Base-by-base conservation (phyloP, 208 protist genomes). In the Trypanosoma rangeli region DNA sequence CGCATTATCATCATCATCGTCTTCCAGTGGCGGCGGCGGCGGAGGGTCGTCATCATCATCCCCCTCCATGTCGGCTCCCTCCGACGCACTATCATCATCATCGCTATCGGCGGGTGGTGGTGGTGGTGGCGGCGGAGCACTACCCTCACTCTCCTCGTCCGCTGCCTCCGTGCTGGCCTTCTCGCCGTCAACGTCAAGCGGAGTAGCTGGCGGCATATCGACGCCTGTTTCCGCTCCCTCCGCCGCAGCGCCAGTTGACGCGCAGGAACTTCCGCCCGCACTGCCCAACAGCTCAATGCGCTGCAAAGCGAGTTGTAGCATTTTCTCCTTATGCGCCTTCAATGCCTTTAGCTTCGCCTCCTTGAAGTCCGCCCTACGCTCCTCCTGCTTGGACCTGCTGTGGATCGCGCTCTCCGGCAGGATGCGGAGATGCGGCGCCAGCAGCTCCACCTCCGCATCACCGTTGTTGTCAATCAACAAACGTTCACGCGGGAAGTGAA, bases 321-420 rank as follows among this genome's bases (percentile, higher is more conserved):
- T 76, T 26, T 70, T 70, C 70, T 69, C 60, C 33, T 61, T 65
- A 37, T 69, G 70, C 22, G 49, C 31, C 54, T 63, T 52, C 16
- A 76, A n/a, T 13, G 37, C 50, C 37, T 48, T 76, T 8, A 59
- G 15, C 37, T 58, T 64, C 20, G 44, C 52, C 42, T 70, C 60
- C 28, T 70, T 68, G 20, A 76, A 70, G 5, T 39, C 62, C 16
- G 70, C 52, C 60, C 39, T 69, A 26, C 52, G 70, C 50, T 62
- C 70, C 24, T 76, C 70, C 52, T 76, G 60, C 35, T 56, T 64
- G 5, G 33, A 60, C 33, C 50, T 65, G 53, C 61, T 67, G 39
- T 26, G 61, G 20, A 67, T 67, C 8, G 59, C 54, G 24, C 48
- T 55, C 37, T 53, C 59, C 9, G 68, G 59, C n/a, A 74, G 59